Percentiles rank a stretch among this genome's conserved stretches.
These are phyloP conservation scores for Lyophyllum shimeji DNA, from an alignment of 768 basidiomycete species.

Conservation along the genomic window DNA sequence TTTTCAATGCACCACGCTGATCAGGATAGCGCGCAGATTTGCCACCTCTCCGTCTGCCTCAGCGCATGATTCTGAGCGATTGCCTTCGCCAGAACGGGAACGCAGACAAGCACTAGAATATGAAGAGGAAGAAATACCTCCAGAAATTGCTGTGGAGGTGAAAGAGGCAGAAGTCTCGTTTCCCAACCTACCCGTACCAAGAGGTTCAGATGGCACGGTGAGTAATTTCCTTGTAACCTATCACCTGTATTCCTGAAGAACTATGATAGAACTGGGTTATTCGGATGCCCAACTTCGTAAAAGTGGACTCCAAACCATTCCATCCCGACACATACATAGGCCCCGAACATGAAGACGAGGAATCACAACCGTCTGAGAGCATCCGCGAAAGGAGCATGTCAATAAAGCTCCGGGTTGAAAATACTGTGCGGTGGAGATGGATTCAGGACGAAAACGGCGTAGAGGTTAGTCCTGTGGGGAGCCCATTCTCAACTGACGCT, in stretches of 20 bases:
- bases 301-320: conserved; percentile 87
- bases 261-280: conserved; percentile 82
- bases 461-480: conserved; percentile 61
- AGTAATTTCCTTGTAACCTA: conserved; percentile 22
- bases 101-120: conserved; percentile 76
- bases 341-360: conserved; percentile 77
- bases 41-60: conserved; percentile 48
- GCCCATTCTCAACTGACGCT: conserved; percentile 2
- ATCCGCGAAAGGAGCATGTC: conserved; percentile 79
- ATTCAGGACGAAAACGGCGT: conserved; percentile 68
- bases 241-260: background rate
- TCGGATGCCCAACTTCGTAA: conserved; percentile 91
- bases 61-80: conserved; percentile 59
- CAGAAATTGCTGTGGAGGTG: conserved; percentile 51
- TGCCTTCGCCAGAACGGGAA: conserved; percentile 62
- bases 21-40: conserved; percentile 19
- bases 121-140: conserved; percentile 71
- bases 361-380: conserved; percentile 53
- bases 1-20: background rate
- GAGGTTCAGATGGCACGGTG: conserved; percentile 80
- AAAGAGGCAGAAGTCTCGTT: conserved; percentile 74
- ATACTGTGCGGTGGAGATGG: conserved; percentile 97
- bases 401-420: conserved; percentile 87
- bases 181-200: conserved; percentile 85
- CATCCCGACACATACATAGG: conserved; percentile 84